Conservation (phyloP, 228 moss, liverwort and hornwort species). For the Sphagnum fallax region DNA sequence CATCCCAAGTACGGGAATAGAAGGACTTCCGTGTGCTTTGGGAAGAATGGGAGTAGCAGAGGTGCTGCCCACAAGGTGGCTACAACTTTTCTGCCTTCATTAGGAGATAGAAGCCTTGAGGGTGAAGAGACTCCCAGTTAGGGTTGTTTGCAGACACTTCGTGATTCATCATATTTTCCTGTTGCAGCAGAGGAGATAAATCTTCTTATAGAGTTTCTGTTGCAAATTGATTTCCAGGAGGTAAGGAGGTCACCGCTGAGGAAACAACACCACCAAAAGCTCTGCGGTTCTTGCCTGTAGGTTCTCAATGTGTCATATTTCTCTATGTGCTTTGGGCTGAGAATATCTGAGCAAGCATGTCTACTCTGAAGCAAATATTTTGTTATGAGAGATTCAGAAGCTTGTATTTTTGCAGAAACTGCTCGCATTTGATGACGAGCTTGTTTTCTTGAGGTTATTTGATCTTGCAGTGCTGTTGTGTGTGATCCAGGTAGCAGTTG, state of each 20-base stretch:
- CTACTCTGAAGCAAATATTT: neutral
- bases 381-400: neutral
- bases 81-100: neutral
- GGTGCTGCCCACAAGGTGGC: neutral
- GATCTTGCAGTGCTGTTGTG: conserved; percentile 28
- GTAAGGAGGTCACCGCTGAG: conserved; percentile 48
- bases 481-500: conserved; percentile 20
- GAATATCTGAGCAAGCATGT: neutral
- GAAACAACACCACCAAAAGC: conserved; percentile 31
- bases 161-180: too few species aligned
- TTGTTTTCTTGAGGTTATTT: neutral
- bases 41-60: neutral
- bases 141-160: too few species aligned
- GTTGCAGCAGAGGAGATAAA: too few species aligned
- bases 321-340: neutral
- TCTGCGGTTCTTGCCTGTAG: conserved; percentile 41
- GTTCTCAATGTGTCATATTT: neutral
- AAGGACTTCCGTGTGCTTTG: neutral
- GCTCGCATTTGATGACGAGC: neutral
- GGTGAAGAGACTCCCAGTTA: too few species aligned
- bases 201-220: neutral
- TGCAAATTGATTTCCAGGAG: conserved; percentile 16
- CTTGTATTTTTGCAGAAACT: too few species aligned
- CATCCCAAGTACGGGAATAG: neutral
- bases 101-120: neutral